A percentile compares a stretch with the other conserved stretches of the same genome.
Conservation (phyloP, 345 rosid genomes). For the Populus pruinosa region DNA sequence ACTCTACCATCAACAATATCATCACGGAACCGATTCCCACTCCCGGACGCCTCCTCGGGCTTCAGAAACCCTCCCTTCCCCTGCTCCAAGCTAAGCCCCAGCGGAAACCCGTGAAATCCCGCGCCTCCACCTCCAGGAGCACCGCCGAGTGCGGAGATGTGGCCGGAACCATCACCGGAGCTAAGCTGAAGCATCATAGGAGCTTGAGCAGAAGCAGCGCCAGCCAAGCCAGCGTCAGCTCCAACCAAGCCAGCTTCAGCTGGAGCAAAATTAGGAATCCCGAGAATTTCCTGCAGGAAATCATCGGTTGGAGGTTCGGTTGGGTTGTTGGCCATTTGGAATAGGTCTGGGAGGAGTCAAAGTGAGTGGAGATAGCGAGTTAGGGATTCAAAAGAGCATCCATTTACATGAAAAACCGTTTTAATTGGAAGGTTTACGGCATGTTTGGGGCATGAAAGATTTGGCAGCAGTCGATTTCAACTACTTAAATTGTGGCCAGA, state of each 20-base stretch:
- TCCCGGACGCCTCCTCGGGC: constrained; percentile 73
- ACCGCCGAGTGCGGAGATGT: constrained; percentile 42
- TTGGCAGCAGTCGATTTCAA: too few species aligned
- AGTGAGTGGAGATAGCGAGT: constrained; percentile 26
- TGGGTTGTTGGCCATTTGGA: constrained; percentile 74
- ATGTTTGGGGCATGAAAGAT: too few species aligned
- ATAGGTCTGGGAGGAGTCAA: constrained; percentile 22
- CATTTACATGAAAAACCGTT: constrained; percentile 33
- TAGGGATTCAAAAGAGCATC: constrained; percentile 25
- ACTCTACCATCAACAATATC: constrained; percentile 71
- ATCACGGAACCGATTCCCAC: constrained; percentile 68
- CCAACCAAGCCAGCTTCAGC: constrained; percentile 53
- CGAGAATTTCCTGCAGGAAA: constrained; percentile 88
- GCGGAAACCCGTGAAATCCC: constrained; percentile 78
- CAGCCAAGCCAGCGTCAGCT: constrained; percentile 43
- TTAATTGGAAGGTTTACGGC: neutral
- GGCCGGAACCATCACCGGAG: constrained; percentile 65
- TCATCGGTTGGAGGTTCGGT: constrained; percentile 68
- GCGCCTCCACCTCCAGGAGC: constrained; percentile 40
- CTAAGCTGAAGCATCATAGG: constrained; percentile 90
- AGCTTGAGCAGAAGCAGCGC: constrained; percentile 38
- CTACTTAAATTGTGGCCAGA: too few species aligned
- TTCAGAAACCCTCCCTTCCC: constrained; percentile 79
- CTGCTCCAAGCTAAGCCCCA: constrained; percentile 85
- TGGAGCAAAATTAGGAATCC: constrained; percentile 62